These are phyloP conservation scores for Lasiodiplodia sp. DNA, from an alignment of 2,329 filamentous ascomycete species.

Conservation along the genomic window DNA sequence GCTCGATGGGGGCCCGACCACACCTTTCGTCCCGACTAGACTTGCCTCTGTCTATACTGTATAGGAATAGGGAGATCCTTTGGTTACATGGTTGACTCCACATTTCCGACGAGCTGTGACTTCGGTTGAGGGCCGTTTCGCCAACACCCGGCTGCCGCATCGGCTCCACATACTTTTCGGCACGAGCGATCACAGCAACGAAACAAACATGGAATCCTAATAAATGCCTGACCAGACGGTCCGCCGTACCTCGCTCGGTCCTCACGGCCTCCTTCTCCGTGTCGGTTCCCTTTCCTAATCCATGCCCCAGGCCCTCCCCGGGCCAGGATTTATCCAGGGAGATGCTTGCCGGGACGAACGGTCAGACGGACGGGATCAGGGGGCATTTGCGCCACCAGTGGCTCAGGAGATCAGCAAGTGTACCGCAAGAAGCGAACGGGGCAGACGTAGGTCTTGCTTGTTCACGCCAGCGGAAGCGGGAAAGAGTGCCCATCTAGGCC, in stretches of 20 bases:
- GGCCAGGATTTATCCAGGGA: constrained; percentile 1
- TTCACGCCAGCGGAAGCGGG: constrained; percentile 4
- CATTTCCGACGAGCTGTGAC: neutral
- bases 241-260: neutral
- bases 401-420: constrained; percentile 18
- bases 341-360: constrained; percentile 1
- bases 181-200: constrained; percentile 11
- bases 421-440: constrained; percentile 15
- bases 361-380: neutral
- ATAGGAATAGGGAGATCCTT: neutral
- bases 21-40: neutral
- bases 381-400: constrained; percentile 4
- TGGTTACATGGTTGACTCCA: constrained; percentile 1
- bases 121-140: constrained; percentile 10
- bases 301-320: neutral
- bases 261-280: neutral
- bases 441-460: neutral
- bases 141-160: neutral
- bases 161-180: constrained; percentile 15
- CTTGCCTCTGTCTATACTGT: neutral
- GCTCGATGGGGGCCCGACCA: neutral
- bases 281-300: neutral
- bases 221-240: neutral
- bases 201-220: neutral
- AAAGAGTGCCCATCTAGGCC: neutral